Conservation (phyloP, 495 filamentous ascomycete genomes). For the Pyrenula massariospora region DNA sequence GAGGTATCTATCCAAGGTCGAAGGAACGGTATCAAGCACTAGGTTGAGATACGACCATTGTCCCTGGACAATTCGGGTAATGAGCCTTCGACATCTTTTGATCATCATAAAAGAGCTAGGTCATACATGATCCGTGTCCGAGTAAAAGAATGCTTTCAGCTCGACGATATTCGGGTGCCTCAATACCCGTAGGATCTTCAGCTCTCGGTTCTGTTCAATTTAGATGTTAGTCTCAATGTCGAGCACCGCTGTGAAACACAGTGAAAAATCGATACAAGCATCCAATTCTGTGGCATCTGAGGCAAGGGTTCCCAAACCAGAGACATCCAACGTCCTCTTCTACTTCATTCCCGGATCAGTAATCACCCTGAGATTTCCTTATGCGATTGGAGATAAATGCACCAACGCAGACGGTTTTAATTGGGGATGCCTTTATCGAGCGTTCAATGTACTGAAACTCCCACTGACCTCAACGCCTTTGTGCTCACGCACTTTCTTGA, state of each 20-base stretch:
- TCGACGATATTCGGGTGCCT: conserved; percentile 98
- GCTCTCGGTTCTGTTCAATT: conserved; percentile 94
- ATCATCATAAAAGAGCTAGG: too few relatives aligned
- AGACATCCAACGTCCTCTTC: too few relatives aligned
- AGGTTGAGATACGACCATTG: conserved; percentile 98
- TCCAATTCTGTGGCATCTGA: neutral
- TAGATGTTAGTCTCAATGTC: conserved; percentile 34
- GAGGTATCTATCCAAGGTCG: conserved; percentile 93
- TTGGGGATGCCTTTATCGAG: too few relatives aligned
- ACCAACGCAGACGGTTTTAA: too few relatives aligned
- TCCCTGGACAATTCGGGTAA: conserved; percentile 46
- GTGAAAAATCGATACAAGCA: neutral
- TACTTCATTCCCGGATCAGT: too few relatives aligned
- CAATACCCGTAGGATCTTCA: conserved; percentile 99
- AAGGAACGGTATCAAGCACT: conserved; percentile 93
- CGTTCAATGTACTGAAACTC: too few relatives aligned
- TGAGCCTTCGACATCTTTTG: too few relatives aligned
- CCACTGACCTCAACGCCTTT: conserved; percentile 99
- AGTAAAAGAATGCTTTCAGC: conserved; percentile 98
- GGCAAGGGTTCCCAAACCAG: neutral
- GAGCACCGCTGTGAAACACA: conserved; percentile 3
- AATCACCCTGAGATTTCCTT: too few relatives aligned
- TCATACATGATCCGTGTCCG: conserved; percentile 91
- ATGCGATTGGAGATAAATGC: neutral
- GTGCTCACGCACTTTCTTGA: conserved; percentile 96